Evolutionary conservation across 768 basidiomycete species (phyloP).

Genomic region (Ramaria rubella): DNA sequence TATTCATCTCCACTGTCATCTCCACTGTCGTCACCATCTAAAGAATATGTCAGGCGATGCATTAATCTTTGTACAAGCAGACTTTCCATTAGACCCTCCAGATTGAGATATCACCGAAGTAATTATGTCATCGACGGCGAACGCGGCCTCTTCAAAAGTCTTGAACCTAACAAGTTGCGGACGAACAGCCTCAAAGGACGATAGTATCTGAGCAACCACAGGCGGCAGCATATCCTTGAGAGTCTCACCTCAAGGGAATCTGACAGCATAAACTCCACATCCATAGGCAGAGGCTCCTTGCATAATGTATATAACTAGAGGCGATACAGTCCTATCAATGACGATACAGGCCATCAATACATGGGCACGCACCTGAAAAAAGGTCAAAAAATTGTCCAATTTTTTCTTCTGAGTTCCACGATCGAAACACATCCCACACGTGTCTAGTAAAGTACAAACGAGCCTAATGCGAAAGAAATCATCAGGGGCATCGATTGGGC

Average conservation of each 20-base stretch:
- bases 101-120: constrained; percentile 2
- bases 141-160: constrained; percentile 78
- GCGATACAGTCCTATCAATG: constrained; percentile 28
- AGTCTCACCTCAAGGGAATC: constrained; percentile 82
- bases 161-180: constrained; percentile 69
- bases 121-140: constrained; percentile 80
- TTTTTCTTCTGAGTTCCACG: constrained; percentile 88
- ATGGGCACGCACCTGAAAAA: constrained; percentile 71
- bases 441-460: constrained; percentile 87
- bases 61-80: not conserved
- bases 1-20: constrained; percentile 43
- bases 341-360: not conserved
- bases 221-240: not conserved
- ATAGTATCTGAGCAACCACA: constrained; percentile 6
- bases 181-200: constrained; percentile 59
- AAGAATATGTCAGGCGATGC: constrained; percentile 22
- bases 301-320: constrained; percentile 73
- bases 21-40: constrained; percentile 48
- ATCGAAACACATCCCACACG: constrained; percentile 97
- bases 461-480: constrained; percentile 94
- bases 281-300: constrained; percentile 90
- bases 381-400: constrained; percentile 83
- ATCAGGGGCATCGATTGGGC: constrained; percentile 82
- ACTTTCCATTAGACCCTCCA: not conserved
- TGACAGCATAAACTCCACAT: constrained; percentile 93